phyloP scores from a whole-genome alignment of 345 rosid species.

The Erucastrum elatum region DNA sequence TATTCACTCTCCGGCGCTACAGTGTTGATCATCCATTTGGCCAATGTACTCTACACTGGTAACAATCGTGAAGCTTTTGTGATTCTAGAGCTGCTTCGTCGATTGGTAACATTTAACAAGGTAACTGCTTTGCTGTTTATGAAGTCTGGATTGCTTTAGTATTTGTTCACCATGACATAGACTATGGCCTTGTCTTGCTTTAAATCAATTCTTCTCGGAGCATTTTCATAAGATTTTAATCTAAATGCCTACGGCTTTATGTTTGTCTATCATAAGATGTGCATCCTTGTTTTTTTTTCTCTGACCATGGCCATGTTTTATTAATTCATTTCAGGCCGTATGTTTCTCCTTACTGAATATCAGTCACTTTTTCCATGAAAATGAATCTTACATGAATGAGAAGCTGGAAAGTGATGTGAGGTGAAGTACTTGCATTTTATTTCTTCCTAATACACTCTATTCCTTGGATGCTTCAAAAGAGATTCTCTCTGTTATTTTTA shows the following conservation, averaged over 20 bases:
- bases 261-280: conserved; percentile 8
- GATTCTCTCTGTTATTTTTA: conserved; percentile 16
- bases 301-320: conserved; percentile 28
- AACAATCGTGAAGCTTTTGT: conserved; percentile 55
- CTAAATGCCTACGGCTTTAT: conserved; percentile 1
- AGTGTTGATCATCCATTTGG: conserved; percentile 77
- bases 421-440: conserved; percentile 42
- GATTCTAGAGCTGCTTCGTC: conserved; percentile 70
- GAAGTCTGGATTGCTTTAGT: conserved; percentile 8
- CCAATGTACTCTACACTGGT: conserved; percentile 58
- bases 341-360: conserved; percentile 69
- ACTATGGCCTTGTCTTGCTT: conserved; percentile 8
- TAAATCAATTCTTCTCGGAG: conserved; percentile 2
- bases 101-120: conserved; percentile 76
- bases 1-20: conserved; percentile 66
- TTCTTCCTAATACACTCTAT: neutral
- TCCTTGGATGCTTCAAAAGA: conserved; percentile 18
- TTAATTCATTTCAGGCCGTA: conserved; percentile 52
- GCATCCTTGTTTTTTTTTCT: conserved; percentile 15
- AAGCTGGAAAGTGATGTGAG: conserved; percentile 61
- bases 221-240: conserved; percentile 4
- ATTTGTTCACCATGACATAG: conserved; percentile 6
- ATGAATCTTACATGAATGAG: conserved; percentile 42
- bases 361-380: conserved; percentile 53
- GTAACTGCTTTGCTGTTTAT: conserved; percentile 45